A percentile compares a stretch with the other conserved stretches of the same genome.
These are phyloP conservation scores for Carex sylvatica DNA, from an alignment of 202 grass and related monocot species.

Conservation along the genomic window DNA sequence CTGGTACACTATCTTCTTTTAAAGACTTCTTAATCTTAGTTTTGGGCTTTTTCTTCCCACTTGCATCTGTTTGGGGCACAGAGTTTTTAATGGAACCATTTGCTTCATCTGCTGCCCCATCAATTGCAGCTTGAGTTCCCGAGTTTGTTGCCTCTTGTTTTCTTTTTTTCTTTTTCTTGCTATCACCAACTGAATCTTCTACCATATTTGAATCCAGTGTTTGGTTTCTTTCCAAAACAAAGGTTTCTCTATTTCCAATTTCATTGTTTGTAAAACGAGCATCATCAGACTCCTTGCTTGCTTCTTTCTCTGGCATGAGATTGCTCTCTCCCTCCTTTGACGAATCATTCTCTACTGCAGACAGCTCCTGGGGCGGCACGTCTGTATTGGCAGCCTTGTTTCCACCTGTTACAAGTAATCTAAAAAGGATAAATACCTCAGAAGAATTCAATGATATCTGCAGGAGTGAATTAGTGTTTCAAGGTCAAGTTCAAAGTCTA, in stretches of 20 bases:
- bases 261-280: background rate
- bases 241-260: background rate
- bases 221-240: slow-evolving; percentile 27
- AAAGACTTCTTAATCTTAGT: background rate
- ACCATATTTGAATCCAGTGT: slow-evolving; percentile 30
- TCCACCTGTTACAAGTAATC: background rate
- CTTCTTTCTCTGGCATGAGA: slow-evolving; percentile 16
- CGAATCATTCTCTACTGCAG: background rate
- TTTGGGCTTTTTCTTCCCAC: slow-evolving; percentile 25
- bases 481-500: background rate
- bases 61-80: slow-evolving; percentile 24
- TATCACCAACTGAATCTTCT: slow-evolving; percentile 37
- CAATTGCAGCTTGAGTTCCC: slow-evolving; percentile 33
- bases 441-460: background rate
- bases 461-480: background rate
- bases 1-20: slow-evolving; percentile 4
- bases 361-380: background rate
- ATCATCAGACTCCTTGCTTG: background rate
- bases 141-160: slow-evolving; percentile 32
- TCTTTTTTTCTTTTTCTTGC: slow-evolving; percentile 58
- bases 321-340: background rate
- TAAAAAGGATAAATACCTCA: background rate
- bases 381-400: slow-evolving; percentile 9
- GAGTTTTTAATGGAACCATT: slow-evolving; percentile 28
- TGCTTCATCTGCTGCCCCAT: slow-evolving; percentile 28